A percentile compares a stretch with the other conserved stretches of the same genome.
Conservation (phyloP, 352 stramenopile species). For the Phytophthora europaea region DNA sequence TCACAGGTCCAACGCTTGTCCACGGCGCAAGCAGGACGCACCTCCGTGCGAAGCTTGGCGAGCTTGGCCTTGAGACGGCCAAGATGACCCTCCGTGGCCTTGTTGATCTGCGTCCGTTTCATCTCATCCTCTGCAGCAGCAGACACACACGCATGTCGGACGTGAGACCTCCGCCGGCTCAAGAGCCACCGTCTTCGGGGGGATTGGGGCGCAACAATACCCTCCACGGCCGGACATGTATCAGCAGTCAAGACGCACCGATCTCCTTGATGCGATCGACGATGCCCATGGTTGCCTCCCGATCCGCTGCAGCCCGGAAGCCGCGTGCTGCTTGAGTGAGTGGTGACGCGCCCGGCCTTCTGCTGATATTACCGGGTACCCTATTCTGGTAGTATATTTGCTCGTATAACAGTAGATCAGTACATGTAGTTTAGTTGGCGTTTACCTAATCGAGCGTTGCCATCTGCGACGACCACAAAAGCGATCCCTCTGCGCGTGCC, state of each 20-base stretch:
- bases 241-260: slow-evolving; percentile 54
- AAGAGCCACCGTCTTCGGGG: neutral
- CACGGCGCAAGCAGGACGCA: slow-evolving; percentile 16
- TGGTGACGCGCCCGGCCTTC: slow-evolving; percentile 23
- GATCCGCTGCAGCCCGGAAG: slow-evolving; percentile 25
- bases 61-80: slow-evolving; percentile 99
- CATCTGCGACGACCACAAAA: slow-evolving; percentile 31
- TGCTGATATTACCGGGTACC: neutral
- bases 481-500: slow-evolving; percentile 23
- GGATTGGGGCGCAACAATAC: neutral
- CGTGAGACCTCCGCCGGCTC: neutral
- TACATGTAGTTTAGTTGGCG: neutral
- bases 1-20: neutral
- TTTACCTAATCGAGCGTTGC: neutral
- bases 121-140: slow-evolving; percentile 93
- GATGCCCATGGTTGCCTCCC: slow-evolving; percentile 87
- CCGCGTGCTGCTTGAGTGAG: slow-evolving; percentile 29
- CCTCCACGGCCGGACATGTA: neutral
- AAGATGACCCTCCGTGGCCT: slow-evolving; percentile 93
- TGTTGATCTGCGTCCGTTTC: slow-evolving; percentile 99
- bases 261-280: slow-evolving; percentile 96
- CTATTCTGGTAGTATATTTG: neutral
- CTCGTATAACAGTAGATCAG: neutral
- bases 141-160: neutral
- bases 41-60: slow-evolving; percentile 98